A percentile compares a stretch with the other conserved stretches of the same genome.
Evolutionary conservation across 805 yeast species (phyloP).

Genomic region (Maudiozyma barnettii): DNA sequence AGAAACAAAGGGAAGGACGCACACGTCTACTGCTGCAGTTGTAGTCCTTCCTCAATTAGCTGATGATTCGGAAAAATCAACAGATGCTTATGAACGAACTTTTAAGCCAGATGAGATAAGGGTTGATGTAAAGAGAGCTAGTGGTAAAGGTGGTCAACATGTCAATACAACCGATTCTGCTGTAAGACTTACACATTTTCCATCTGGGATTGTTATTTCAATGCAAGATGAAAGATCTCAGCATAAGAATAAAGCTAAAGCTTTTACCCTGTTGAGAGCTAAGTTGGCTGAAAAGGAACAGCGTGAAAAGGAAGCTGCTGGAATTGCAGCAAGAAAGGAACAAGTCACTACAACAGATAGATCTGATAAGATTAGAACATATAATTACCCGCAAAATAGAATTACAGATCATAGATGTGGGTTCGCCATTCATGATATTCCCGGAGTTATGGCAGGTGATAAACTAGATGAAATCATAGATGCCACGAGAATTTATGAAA

Average conservation of each 20-base stretch:
- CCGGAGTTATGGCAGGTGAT: constrained; percentile 53
- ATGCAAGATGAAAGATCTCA: constrained; percentile 96
- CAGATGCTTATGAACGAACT: constrained; percentile 50
- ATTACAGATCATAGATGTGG: constrained; percentile 92
- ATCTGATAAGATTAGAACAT: constrained; percentile 87
- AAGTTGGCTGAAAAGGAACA: constrained; percentile 76
- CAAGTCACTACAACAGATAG: constrained; percentile 87
- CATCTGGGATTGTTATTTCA: constrained; percentile 78
- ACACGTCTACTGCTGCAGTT: constrained; percentile 94
- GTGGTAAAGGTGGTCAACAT: constrained; percentile 97
- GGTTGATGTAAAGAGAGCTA: constrained; percentile 93
- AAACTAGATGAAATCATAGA: constrained; percentile 47
- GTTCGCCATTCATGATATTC: constrained; percentile 64
- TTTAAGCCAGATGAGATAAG: constrained; percentile 83
- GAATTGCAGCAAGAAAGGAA: constrained; percentile 56
- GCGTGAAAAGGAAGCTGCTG: constrained; percentile 52
- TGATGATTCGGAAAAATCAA: constrained; percentile 40
- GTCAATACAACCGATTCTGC: constrained; percentile 97
- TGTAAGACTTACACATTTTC: constrained; percentile 82
- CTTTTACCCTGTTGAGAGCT: constrained; percentile 72
- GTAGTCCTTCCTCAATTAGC: constrained; percentile 80
- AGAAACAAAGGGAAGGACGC: constrained; percentile 87
- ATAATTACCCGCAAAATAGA: constrained; percentile 86
- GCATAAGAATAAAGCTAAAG: constrained; percentile 88
- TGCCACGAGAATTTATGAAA: constrained; percentile 39